A percentile compares a stretch with the other conserved stretches of the same genome.
phyloP scores from a whole-genome alignment of 179 eudicot species.

The Silene noctiflora region DNA sequence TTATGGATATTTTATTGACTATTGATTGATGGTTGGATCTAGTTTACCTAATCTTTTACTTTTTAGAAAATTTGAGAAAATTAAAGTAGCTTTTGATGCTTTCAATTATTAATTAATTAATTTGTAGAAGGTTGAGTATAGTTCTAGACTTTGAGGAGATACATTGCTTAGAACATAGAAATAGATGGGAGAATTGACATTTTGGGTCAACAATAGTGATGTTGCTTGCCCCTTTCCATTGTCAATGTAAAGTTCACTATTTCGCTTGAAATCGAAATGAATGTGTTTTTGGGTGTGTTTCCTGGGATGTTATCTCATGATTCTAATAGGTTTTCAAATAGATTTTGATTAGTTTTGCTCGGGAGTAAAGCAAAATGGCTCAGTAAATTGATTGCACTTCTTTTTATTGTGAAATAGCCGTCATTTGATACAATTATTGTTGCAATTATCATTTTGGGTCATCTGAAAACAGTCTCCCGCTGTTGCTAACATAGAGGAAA shows the following conservation, averaged over 20 bases:
- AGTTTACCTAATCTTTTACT: background rate
- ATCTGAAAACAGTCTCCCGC: too few relatives aligned
- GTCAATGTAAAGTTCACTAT: background rate
- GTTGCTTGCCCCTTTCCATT: background rate
- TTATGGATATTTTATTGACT: background rate
- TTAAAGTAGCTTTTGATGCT: background rate
- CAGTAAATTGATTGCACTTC: too few relatives aligned
- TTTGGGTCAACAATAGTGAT: background rate
- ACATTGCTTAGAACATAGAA: slow-evolving; percentile 8
- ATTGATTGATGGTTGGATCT: background rate
- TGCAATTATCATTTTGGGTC: too few relatives aligned
- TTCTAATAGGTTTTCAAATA: too few relatives aligned
- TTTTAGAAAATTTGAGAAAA: background rate
- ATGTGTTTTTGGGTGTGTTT: background rate
- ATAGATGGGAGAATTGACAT: background rate
- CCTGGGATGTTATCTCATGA: background rate
- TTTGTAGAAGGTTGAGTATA: slow-evolving; percentile 6
- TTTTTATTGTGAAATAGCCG: too few relatives aligned
- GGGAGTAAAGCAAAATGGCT: too few relatives aligned
- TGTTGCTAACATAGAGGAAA: too few relatives aligned
- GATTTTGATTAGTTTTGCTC: too few relatives aligned
- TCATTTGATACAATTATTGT: too few relatives aligned
- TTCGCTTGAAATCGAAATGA: background rate
- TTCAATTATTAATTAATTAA: background rate
- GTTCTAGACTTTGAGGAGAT: background rate